Conservation (phyloP, 2,329 filamentous ascomycete genomes). For the Fusarium annulatum region DNA sequence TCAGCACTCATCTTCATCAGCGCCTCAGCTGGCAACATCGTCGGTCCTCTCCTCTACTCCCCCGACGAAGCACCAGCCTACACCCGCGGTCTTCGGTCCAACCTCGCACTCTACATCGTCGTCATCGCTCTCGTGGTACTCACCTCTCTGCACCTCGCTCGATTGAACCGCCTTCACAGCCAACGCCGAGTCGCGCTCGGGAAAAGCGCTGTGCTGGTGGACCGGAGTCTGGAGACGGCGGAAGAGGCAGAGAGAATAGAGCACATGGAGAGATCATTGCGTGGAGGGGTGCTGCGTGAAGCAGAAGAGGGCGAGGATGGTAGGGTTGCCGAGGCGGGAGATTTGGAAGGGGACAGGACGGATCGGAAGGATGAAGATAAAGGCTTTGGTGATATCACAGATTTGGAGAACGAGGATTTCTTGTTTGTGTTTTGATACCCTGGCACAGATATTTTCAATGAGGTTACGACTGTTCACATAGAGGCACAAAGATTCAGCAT, state of each 20-base stretch:
- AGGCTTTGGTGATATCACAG: conserved; percentile 63
- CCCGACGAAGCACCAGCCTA: conserved; percentile 57
- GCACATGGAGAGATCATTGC: conserved; percentile 41
- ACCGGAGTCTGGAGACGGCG: conserved; percentile 67
- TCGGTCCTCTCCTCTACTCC: conserved; percentile 73
- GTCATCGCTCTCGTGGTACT: conserved; percentile 63
- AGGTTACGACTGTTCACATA: background rate
- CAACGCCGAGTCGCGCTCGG: conserved; percentile 65
- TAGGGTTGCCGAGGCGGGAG: conserved; percentile 15
- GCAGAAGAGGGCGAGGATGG: conserved; percentile 12
- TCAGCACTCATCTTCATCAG: conserved; percentile 74
- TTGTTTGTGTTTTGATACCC: conserved; percentile 62
- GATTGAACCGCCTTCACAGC: conserved; percentile 67
- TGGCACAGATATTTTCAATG: background rate
- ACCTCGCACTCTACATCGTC: conserved; percentile 69
- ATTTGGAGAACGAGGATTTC: conserved; percentile 72
- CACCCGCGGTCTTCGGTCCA: conserved; percentile 66
- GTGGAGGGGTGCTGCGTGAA: conserved; percentile 12
- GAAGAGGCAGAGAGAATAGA: conserved; percentile 55
- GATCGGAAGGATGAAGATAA: conserved; percentile 36
- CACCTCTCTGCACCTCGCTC: conserved; percentile 59
- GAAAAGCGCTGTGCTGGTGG: conserved; percentile 67
- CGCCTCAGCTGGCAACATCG: conserved; percentile 73
- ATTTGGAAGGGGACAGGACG: conserved; percentile 13
- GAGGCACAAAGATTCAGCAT: background rate